Conservation (phyloP, 192 early-diverging fungal species). For the Umbelopsis sp. region DNA sequence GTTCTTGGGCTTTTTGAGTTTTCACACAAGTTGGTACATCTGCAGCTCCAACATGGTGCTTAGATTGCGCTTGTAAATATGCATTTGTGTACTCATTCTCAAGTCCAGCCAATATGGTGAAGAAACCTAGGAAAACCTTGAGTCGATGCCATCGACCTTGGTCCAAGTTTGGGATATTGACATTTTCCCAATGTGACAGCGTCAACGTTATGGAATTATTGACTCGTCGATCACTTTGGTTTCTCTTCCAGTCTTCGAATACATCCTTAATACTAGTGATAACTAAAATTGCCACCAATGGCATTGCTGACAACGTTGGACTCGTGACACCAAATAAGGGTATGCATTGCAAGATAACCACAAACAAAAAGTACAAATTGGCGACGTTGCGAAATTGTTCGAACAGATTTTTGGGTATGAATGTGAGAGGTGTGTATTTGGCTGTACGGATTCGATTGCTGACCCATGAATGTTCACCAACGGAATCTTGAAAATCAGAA, state of each 20-base stretch:
- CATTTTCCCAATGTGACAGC: slow-evolving; percentile 63
- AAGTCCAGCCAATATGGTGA: slow-evolving; percentile 23
- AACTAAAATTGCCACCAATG: slow-evolving; percentile 77
- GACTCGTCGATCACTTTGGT: slow-evolving; percentile 79
- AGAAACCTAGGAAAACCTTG: slow-evolving; percentile 24
- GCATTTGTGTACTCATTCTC: slow-evolving; percentile 31
- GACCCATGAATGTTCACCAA: slow-evolving; percentile 39
- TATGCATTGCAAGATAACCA: slow-evolving; percentile 82
- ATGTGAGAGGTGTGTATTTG: slow-evolving; percentile 90
- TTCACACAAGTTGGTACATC: background rate
- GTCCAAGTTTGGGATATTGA: slow-evolving; percentile 45
- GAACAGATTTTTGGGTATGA: slow-evolving; percentile 94
- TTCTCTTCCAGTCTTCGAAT: slow-evolving; percentile 90
- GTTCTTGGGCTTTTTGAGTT: background rate
- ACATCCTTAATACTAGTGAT: slow-evolving; percentile 89
- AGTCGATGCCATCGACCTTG: slow-evolving; percentile 16
- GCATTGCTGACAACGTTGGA: slow-evolving; percentile 78
- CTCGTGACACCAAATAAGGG: slow-evolving; percentile 63
- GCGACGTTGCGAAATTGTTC: slow-evolving; percentile 97
- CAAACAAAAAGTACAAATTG: slow-evolving; percentile 93
- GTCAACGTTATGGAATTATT: slow-evolving; percentile 69
- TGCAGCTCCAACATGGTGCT: background rate
- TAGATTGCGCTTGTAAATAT: slow-evolving; percentile 4
- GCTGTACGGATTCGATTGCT: slow-evolving; percentile 84
- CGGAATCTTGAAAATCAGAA: slow-evolving; percentile 31